Evolutionary conservation across 306 rosid species (phyloP), one percentile per base, ranked within the genome.

Genomic region (Echinosophora koreensis): DNA sequence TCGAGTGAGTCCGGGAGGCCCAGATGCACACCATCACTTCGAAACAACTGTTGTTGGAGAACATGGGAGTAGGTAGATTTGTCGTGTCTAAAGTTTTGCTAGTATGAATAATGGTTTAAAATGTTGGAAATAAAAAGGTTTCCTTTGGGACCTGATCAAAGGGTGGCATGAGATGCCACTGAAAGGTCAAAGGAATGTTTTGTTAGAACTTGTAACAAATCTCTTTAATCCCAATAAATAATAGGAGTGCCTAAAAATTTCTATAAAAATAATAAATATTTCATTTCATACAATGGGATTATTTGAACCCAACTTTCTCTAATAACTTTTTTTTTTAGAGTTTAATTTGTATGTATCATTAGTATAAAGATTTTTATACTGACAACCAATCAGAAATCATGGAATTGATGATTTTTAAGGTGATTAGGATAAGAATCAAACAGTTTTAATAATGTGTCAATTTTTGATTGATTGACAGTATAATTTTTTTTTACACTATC

Each of bases 1-100:
- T 15, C 70, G 76, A 27, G 77, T 44, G 50, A 85, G 88, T 39
- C 88, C 88, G 0, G 88, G 88, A 14, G 88, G 88, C 6, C 88
- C 88, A 50, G 88, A 85, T 70, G 82, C 61, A 52, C 86, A 85
- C 38, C 88, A 85, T 49, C 84, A 85, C 77, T 81, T 57, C 66
- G 46, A 77, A 16, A 8, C 16, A 64, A 70, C 32, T 9, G 66
- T 6, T 57, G 67, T 32, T 16, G 67, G 73, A 42, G 67, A 13
- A 54, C 73, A 65, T 75, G 81, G 73, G 50, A 51, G 58, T 18
- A 69, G 77, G 32, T 30, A 34, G 58, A 69, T 77, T 35, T 10
- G 57, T 46, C 38, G 52, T 69, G 80, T 17, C 15, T 39, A 11
- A n/a, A 52, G 44, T 52, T 76, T 50, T 17, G 52, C 13, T 34